Conservation (phyloP, 805 yeast genomes). For the Metschnikowia shivogae region DNA sequence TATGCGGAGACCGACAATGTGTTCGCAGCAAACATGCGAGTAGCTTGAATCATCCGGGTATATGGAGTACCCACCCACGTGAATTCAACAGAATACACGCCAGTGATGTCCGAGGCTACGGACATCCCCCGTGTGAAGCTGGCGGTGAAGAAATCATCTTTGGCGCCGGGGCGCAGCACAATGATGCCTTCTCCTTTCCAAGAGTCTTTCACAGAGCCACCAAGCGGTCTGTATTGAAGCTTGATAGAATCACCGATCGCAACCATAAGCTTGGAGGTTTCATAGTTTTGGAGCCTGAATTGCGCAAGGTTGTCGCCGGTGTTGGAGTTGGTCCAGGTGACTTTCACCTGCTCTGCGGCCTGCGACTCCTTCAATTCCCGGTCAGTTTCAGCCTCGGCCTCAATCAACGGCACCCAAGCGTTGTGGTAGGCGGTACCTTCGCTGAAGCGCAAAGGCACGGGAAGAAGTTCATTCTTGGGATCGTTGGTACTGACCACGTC, state of each 20-base stretch:
- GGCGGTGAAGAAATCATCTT: conserved; percentile 58
- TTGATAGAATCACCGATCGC: conserved; percentile 84
- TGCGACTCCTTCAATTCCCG: conserved; percentile 70
- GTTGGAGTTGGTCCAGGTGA: conserved; percentile 68
- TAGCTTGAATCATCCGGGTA: conserved; percentile 78
- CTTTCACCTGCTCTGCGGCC: conserved; percentile 66
- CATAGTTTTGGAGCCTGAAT: conserved; percentile 65
- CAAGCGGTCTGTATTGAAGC: conserved; percentile 50
- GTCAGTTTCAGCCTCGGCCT: conserved; percentile 79
- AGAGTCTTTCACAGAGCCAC: conserved; percentile 34
- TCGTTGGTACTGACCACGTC: conserved; percentile 53
- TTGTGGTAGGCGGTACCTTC: conserved; percentile 86
- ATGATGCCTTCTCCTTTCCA: conserved; percentile 78
- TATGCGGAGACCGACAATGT: conserved; percentile 67
- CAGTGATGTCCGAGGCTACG: conserved; percentile 58
- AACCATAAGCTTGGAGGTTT: conserved; percentile 59
- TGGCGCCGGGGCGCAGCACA: conserved; percentile 63
- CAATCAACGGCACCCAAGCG: conserved; percentile 77
- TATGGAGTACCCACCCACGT: conserved; percentile 87
- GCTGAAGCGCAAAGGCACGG: conserved; percentile 69
- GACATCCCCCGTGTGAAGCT: conserved; percentile 48
- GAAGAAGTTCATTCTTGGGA: conserved; percentile 47
- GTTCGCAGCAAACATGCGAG: conserved; percentile 67
- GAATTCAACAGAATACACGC: conserved; percentile 77
- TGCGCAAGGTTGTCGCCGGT: conserved; percentile 65